Conservation (phyloP, 1,284 basidiomycete species). For the Rhodofomes roseus region DNA sequence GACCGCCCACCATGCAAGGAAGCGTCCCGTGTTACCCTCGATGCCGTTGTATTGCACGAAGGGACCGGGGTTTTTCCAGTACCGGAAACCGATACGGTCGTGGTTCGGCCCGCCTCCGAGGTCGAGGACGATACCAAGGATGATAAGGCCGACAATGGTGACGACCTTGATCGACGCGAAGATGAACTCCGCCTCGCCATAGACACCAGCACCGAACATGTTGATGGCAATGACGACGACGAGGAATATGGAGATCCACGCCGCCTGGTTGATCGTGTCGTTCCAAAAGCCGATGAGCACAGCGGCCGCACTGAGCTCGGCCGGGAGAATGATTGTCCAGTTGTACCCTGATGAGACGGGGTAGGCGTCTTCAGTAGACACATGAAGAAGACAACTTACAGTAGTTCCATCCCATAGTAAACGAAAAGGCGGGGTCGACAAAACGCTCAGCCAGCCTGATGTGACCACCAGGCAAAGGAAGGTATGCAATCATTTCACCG, state of each 20-base stretch:
- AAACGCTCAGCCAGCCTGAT: slow-evolving; percentile 69
- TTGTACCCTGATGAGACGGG: slow-evolving; percentile 38
- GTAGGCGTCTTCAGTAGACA: neutral
- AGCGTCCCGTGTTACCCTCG: slow-evolving; percentile 43
- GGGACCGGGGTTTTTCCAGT: slow-evolving; percentile 54
- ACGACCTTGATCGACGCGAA: slow-evolving; percentile 62
- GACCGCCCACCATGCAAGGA: slow-evolving; percentile 54
- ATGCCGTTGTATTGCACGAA: slow-evolving; percentile 44
- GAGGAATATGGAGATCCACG: slow-evolving; percentile 64
- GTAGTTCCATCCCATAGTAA: slow-evolving; percentile 73
- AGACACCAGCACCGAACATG: slow-evolving; percentile 50
- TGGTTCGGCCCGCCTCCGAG: slow-evolving; percentile 56
- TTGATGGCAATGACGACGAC: slow-evolving; percentile 66
- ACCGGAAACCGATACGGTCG: slow-evolving; percentile 48
- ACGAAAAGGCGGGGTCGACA: slow-evolving; percentile 65
- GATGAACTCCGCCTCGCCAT: slow-evolving; percentile 55
- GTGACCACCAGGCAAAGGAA: slow-evolving; percentile 69
- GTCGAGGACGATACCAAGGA: slow-evolving; percentile 57
- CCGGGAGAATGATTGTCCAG: slow-evolving; percentile 51
- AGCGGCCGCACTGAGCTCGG: slow-evolving; percentile 64
- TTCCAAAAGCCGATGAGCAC: slow-evolving; percentile 66
- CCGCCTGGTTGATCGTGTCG: slow-evolving; percentile 45
- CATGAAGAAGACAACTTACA: slow-evolving; percentile 24
- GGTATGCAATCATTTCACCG: slow-evolving; percentile 64
- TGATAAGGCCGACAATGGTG: slow-evolving; percentile 46